Conservation (phyloP, 1,284 basidiomycete species). For the Pyrrhoderma lamaoense region DNA sequence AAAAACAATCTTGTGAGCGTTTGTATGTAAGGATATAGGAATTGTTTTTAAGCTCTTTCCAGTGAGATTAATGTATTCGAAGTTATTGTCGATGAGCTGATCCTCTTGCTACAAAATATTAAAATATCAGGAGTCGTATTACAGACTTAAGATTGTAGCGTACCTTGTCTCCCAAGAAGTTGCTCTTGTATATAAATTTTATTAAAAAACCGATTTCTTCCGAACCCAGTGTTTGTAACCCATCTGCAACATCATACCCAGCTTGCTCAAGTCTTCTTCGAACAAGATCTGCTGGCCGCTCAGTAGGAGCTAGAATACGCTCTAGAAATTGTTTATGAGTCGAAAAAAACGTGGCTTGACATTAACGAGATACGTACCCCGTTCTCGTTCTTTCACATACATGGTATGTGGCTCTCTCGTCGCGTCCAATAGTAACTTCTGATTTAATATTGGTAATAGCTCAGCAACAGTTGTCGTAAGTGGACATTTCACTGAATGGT, state of each 20-base stretch:
- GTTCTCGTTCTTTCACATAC: slow-evolving; percentile 77
- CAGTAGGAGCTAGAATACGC: slow-evolving; percentile 71
- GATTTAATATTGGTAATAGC: slow-evolving; percentile 56
- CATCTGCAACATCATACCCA: slow-evolving; percentile 83
- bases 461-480: slow-evolving; percentile 65
- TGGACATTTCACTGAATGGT: slow-evolving; percentile 62
- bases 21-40: slow-evolving; percentile 82
- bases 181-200: slow-evolving; percentile 81
- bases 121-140: slow-evolving; percentile 11
- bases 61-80: slow-evolving; percentile 81
- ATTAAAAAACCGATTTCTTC: slow-evolving; percentile 84
- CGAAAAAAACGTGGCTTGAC: background rate
- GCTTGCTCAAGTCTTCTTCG: slow-evolving; percentile 83
- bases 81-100: slow-evolving; percentile 67
- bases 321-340: slow-evolving; percentile 41
- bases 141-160: slow-evolving; percentile 24
- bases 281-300: slow-evolving; percentile 83
- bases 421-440: slow-evolving; percentile 44
- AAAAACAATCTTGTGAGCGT: slow-evolving; percentile 80
- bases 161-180: slow-evolving; percentile 57
- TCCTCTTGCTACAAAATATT: slow-evolving; percentile 43
- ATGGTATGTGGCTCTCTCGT: slow-evolving; percentile 61
- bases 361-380: slow-evolving; percentile 49
- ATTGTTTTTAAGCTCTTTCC: slow-evolving; percentile 83
- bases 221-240: slow-evolving; percentile 71